Evolutionary conservation across 495 filamentous ascomycete genomes (phyloP), one percentile per base, ranked within the genome.

Genomic region (Schizothecium vesticola): DNA sequence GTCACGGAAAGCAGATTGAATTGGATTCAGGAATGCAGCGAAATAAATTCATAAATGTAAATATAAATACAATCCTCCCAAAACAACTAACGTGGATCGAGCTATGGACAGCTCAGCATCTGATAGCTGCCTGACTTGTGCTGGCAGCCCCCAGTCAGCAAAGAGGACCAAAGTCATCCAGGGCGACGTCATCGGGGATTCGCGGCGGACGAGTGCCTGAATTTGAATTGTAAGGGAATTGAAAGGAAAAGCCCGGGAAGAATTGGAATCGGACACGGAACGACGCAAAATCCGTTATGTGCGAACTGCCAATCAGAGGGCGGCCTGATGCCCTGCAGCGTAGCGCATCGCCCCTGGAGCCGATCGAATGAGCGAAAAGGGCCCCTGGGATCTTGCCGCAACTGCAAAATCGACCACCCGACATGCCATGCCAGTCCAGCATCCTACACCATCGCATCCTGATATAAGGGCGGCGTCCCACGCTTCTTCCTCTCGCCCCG

Each of bases 231-330:
- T 9, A 12, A 11, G n/a, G 43, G 43, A 51, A 51, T 51, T n/a
- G 36, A 19, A n/a, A n/a, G 5, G 36, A 51, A 51, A 51, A 1
- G 36, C 1, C 8, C 43, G 43, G 43, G 19, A n/a, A 51, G 43
- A 51, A 57, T 57, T 59, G 12, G n/a, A 59, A 58, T 71, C 72
- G 69, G 75, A 57, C 63, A 13, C 73, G 73, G 73, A 70, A 62
- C 13, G 75, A 72, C 70, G 70, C 68, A 71, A 74, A 72, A 55
- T 71, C 75, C 73, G 75, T 66, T 21, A 65, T 28, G 10, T 67
- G 62, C 28, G 25, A 58, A 13, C 25, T 28, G 33, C 51, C 63
- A 25, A 43, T 43, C 33, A 43, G 33, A 43, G 3, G 62, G 21
- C 21, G 62, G 21, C 23, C 62, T 22, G 19, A 28, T 33, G 60